Evolutionary conservation across 2,329 filamentous ascomycete species (phyloP).

Genomic region (Penicillium sp.): DNA sequence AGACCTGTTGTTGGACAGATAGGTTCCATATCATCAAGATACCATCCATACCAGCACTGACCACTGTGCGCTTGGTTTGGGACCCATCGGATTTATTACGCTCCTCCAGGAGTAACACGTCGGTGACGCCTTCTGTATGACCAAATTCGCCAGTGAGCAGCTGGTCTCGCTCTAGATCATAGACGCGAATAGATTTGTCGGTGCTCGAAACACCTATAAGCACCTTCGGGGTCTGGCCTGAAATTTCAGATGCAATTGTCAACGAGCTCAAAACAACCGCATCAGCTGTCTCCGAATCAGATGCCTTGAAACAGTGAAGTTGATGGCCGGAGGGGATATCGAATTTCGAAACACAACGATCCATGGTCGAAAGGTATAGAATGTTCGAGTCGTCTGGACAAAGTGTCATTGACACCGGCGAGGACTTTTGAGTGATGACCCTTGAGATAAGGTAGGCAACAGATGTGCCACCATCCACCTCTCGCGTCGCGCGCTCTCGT

Average conservation of each 20-base stretch:
- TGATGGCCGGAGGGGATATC: slow-evolving; percentile 67
- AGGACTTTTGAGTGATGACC: slow-evolving; percentile 78
- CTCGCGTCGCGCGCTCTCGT: slow-evolving; percentile 71
- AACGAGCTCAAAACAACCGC: slow-evolving; percentile 80
- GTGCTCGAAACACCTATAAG: slow-evolving; percentile 88
- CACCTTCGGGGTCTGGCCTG: slow-evolving; percentile 60
- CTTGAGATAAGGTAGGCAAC: slow-evolving; percentile 74
- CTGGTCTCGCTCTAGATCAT: slow-evolving; percentile 71
- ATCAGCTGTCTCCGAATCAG: slow-evolving; percentile 76
- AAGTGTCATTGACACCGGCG: slow-evolving; percentile 79
- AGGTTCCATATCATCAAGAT: slow-evolving; percentile 76
- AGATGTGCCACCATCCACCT: slow-evolving; percentile 52
- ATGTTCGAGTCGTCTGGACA: slow-evolving; percentile 59
- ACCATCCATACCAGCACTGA: slow-evolving; percentile 75
- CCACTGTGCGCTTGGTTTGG: slow-evolving; percentile 47
- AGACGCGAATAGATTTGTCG: slow-evolving; percentile 91
- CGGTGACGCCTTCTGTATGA: slow-evolving; percentile 90
- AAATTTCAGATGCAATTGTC: slow-evolving; percentile 54
- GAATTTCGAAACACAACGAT: slow-evolving; percentile 59
- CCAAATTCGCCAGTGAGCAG: slow-evolving; percentile 90
- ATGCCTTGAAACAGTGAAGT: slow-evolving; percentile 73
- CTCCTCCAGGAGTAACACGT: slow-evolving; percentile 67
- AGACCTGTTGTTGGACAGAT: slow-evolving; percentile 34
- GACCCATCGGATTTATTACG: slow-evolving; percentile 42
- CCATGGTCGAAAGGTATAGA: slow-evolving; percentile 60